Base-by-base conservation (phyloP, 2,329 filamentous ascomycete genomes). In the Colletotrichum spaethianum region DNA sequence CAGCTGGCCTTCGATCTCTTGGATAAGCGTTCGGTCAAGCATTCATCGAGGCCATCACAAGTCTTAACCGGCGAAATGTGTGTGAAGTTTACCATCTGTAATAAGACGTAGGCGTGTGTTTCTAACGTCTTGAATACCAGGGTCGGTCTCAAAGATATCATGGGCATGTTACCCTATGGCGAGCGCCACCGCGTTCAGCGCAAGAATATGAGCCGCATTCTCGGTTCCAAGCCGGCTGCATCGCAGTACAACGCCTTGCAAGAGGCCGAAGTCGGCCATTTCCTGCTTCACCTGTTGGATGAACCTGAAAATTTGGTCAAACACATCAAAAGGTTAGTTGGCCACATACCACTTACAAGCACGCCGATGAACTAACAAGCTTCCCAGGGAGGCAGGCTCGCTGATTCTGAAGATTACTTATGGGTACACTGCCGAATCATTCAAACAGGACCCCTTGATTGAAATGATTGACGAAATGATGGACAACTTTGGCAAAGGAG, bases 221-320 rank as follows among this genome's bases (percentile, higher is more conserved):
- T 89, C 7, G 87, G 87, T 0, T 83, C 85, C 0, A 84, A 83
- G 44, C 67, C 74, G 0, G 74, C 79, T 0, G 80, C 84, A 0
- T 71, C 81, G 1, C 81, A 82, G 26, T 87, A 84, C 69, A 77
- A 84, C 44, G 40, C 70, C 0, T 44, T 86, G 0, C 84, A 88
- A 69, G 84, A 88, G 52, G 75, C 77, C 1, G 86, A 89, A 68
- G 80, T 80, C 2, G 78, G 80, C 1, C 82, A 82, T 3, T 85
- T 87, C 52, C 76, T 88, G 14, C 76, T 85, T 33, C 82, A 83
- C 12, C 73, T 86, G 0, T 75, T 85, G 23, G 75, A 84, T 0
- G 77, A 81, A 0, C 85, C 84, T 0, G 75, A 81, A 3, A 74
- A 79, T 0, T 71, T 86, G 18, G 46, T 81, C 0, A 69, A 82